Conservation (phyloP, 2,329 filamentous ascomycete species). For the Tothia fuscella region DNA sequence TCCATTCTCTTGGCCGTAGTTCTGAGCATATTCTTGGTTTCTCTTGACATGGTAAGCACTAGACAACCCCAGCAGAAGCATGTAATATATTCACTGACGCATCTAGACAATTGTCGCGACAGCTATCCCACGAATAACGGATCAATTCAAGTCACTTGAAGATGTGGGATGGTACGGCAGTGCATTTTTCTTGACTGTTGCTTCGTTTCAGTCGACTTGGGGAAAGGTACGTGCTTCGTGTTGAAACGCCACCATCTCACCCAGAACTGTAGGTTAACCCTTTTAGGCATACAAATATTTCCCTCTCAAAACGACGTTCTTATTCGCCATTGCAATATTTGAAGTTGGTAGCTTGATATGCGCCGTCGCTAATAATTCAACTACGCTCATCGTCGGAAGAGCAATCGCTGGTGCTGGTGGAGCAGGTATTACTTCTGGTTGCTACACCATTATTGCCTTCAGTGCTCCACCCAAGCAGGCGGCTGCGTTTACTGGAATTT, state of each 20-base stretch:
- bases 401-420: conserved; percentile 29
- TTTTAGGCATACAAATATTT: too few species aligned
- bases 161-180: conserved; percentile 27
- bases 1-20: conserved; percentile 8
- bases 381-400: conserved; percentile 26
- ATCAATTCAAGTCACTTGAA: conserved; percentile 23
- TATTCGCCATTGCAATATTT: conserved; percentile 30
- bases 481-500: conserved; percentile 25
- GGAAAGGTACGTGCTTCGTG: too few species aligned
- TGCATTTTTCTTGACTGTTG: conserved; percentile 26
- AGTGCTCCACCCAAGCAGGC: conserved; percentile 29
- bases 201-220: conserved; percentile 32
- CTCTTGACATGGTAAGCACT: conserved; percentile 13
- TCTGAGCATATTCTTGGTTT: conserved; percentile 10
- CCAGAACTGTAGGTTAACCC: conserved; percentile 36
- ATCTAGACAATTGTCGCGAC: conserved; percentile 27
- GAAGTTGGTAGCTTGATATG: conserved; percentile 44
- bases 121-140: conserved; percentile 26
- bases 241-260: conserved; percentile 31
- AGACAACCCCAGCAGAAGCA: background rate
- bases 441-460: conserved; percentile 32
- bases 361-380: conserved; percentile 23
- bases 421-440: conserved; percentile 27
- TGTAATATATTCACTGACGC: too few species aligned
- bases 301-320: conserved; percentile 24